Conservation (phyloP, 192 early-diverging fungal genomes). For the Coemansia pectinata region DNA sequence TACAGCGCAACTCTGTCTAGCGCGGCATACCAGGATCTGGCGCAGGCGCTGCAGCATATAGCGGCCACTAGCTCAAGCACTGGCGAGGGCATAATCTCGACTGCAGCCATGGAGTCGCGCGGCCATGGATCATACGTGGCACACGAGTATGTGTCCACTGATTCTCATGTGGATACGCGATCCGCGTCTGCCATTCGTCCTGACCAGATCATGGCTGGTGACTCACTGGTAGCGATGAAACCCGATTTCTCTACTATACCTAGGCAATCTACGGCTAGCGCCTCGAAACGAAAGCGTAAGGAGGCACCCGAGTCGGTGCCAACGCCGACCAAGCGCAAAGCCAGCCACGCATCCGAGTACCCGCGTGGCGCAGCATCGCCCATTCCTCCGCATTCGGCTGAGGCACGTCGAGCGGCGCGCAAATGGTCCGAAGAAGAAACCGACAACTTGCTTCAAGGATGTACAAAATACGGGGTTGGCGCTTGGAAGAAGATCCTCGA, state of each 20-base stretch:
- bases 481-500: conserved; percentile 57
- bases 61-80: conserved; percentile 28
- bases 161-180: conserved; percentile 1
- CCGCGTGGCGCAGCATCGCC: conserved; percentile 1
- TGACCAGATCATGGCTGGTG: conserved; percentile 20
- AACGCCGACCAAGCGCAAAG: conserved; percentile 32
- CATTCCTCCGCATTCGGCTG: conserved; percentile 2
- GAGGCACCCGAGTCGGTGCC: conserved; percentile 2
- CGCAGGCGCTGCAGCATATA: conserved; percentile 49
- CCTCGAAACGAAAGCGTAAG: conserved; percentile 42
- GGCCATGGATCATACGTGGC: background rate
- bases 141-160: background rate
- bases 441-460: conserved; percentile 40
- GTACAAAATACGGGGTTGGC: conserved; percentile 51
- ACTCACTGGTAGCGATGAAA: background rate
- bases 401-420: conserved; percentile 44
- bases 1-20: conserved; percentile 29
- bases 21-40: conserved; percentile 43
- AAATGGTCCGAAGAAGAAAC: conserved; percentile 55
- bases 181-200: conserved; percentile 15
- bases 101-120: conserved; percentile 2
- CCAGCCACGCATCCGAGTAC: conserved; percentile 24
- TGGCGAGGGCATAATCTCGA: conserved; percentile 8
- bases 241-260: background rate
- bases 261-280: background rate